These are phyloP conservation scores for Stylonectria norvegica DNA, from an alignment of 2,329 filamentous ascomycete genomes.

Conservation along the genomic window DNA sequence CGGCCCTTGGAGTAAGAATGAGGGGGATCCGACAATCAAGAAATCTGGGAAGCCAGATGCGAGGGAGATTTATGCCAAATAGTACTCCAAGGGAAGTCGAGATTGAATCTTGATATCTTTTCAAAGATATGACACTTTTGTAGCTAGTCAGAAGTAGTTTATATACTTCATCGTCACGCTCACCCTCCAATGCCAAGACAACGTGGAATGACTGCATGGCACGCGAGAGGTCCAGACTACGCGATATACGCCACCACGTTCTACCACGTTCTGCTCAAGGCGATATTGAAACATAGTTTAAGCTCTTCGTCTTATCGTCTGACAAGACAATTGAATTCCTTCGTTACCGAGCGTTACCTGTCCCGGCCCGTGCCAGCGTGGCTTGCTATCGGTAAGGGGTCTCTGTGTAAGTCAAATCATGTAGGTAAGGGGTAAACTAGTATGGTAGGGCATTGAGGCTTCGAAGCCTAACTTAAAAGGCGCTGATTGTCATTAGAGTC, in stretches of 20 bases:
- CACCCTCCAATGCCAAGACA: slow-evolving; percentile 8
- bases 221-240: slow-evolving; percentile 10
- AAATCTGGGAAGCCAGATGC: neutral
- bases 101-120: neutral
- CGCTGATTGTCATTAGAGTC: too few relatives aligned
- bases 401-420: too few relatives aligned
- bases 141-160: neutral
- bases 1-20: neutral
- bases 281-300: neutral
- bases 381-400: too few relatives aligned
- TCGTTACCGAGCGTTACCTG: neutral
- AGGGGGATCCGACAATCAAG: too few relatives aligned
- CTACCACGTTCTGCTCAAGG: slow-evolving; percentile 16
- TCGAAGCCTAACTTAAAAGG: too few relatives aligned
- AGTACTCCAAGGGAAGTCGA: neutral
- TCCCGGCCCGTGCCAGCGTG: neutral
- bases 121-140: neutral
- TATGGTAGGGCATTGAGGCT: too few relatives aligned
- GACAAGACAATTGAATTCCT: neutral
- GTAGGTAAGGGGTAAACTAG: too few relatives aligned
- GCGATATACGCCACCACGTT: slow-evolving; percentile 5
- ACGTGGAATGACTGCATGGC: slow-evolving; percentile 6
- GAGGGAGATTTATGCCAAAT: neutral
- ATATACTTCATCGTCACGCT: neutral
- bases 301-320: neutral